These are phyloP conservation scores for Atkinsonella hypoxylon DNA, from an alignment of 2,329 filamentous ascomycete genomes.

Conservation along the genomic window DNA sequence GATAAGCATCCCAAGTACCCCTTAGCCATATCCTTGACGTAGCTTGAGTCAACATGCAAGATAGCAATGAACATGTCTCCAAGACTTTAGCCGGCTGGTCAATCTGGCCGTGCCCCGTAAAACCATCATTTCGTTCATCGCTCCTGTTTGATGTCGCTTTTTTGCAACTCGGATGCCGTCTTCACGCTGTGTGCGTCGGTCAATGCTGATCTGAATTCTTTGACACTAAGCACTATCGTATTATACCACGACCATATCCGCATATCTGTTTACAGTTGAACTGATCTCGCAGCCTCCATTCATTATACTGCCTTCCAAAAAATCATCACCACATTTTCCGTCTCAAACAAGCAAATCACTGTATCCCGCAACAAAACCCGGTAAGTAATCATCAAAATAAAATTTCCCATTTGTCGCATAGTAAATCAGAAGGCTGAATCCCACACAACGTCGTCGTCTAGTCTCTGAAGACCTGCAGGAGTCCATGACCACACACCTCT, in stretches of 20 bases:
- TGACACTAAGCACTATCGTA: constrained; percentile 9
- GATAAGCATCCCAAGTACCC: background rate
- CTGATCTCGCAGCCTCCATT: constrained; percentile 16
- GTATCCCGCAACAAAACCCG: constrained; percentile 15
- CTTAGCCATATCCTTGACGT: background rate
- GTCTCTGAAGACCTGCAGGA: constrained; percentile 18
- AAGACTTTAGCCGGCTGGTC: no score
- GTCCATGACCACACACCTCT: constrained; percentile 24
- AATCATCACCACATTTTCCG: constrained; percentile 16
- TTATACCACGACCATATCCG: constrained; percentile 12
- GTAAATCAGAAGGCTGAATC: constrained; percentile 17
- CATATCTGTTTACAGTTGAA: constrained; percentile 18
- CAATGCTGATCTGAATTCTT: constrained; percentile 5
- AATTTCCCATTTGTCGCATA: constrained; percentile 6
- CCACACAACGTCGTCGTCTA: constrained; percentile 21
- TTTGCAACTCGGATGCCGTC: no score
- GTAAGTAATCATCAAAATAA: constrained; percentile 11
- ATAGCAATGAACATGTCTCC: background rate
- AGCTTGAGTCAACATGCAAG: background rate
- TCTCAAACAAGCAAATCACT: constrained; percentile 19
- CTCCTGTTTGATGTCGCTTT: no score
- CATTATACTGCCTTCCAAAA: constrained; percentile 23
- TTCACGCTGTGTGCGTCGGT: background rate
- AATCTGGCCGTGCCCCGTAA: no score
- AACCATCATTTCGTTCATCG: no score